Conservation (phyloP, 2,329 filamentous ascomycete genomes). For the Ophiocordyceps camponoti-floridani region DNA sequence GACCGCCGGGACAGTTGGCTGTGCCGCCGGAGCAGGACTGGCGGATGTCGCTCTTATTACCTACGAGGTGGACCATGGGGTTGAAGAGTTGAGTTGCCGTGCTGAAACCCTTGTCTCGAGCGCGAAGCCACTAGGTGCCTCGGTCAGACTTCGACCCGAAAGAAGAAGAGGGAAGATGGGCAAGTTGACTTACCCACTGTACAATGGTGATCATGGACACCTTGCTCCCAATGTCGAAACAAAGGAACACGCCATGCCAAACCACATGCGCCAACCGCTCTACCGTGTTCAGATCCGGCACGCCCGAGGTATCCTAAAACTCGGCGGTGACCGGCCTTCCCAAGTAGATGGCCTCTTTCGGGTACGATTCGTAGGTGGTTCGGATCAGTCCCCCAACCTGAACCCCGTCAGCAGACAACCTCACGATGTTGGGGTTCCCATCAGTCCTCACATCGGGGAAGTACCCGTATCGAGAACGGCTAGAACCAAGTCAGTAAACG, state of each 20-base stretch:
- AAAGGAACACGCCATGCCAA: constrained; percentile 20
- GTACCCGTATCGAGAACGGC: constrained; percentile 17
- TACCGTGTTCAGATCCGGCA: constrained; percentile 17
- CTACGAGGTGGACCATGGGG: constrained; percentile 15
- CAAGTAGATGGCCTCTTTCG: constrained; percentile 9
- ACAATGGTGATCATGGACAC: constrained; percentile 15
- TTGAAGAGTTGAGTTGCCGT: background rate
- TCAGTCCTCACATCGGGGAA: constrained; percentile 16
- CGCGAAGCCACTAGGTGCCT: background rate
- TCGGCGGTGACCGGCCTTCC: constrained; percentile 12
- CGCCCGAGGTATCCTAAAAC: constrained; percentile 22
- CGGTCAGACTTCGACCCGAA: background rate
- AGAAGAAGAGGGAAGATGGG: background rate
- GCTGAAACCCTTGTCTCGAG: constrained; percentile 8
- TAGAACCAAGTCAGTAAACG: constrained; percentile 4
- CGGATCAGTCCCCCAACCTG: constrained; percentile 10
- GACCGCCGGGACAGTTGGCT: background rate
- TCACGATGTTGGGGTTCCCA: background rate
- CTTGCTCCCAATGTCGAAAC: constrained; percentile 19
- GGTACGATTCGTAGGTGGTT: constrained; percentile 18
- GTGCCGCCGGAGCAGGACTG: constrained; percentile 6
- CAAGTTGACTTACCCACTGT: constrained; percentile 12
- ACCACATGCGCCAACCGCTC: constrained; percentile 15
- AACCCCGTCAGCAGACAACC: background rate
- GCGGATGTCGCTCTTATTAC: constrained; percentile 16